A percentile compares a stretch with the other conserved stretches of the same genome.
These are phyloP conservation scores for Phytophthora hybrid DNA, from an alignment of 352 stramenopile genomes.

Conservation along the genomic window DNA sequence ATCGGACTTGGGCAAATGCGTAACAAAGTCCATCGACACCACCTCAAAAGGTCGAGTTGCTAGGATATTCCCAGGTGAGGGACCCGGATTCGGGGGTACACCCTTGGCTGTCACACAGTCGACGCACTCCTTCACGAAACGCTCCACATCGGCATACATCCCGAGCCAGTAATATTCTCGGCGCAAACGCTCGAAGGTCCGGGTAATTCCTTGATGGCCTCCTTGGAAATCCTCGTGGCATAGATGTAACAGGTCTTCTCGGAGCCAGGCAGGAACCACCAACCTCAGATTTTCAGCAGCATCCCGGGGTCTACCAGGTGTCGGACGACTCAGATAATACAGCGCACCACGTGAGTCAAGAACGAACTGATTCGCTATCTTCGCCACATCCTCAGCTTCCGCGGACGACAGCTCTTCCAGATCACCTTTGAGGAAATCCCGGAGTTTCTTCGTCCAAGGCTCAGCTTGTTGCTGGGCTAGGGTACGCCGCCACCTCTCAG, in stretches of 20 bases:
- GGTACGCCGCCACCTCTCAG: not conserved
- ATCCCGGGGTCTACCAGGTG: not conserved
- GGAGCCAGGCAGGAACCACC: not conserved
- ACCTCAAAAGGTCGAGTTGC: conserved; percentile 11
- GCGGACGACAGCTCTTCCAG: not conserved
- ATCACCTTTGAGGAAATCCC: not conserved
- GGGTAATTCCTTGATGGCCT: not conserved
- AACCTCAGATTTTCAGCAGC: not conserved
- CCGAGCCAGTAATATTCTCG: not conserved
- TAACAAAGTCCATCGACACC: conserved; percentile 30
- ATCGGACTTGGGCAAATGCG: not conserved
- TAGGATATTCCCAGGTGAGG: conserved; percentile 11
- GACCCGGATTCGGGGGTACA: not conserved
- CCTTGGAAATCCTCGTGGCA: not conserved
- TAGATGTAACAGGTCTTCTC: not conserved
- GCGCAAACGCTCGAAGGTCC: not conserved
- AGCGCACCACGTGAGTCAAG: not conserved
- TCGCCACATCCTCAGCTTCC: not conserved
- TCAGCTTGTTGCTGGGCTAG: not conserved
- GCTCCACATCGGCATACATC: not conserved
- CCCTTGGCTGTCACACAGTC: conserved; percentile 7
- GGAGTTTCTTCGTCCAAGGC: not conserved
- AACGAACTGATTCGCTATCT: not conserved
- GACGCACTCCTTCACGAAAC: not conserved
- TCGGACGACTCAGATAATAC: not conserved